Evolutionary conservation across 768 basidiomycete genomes (phyloP), one percentile per base, ranked within the genome.

Genomic region (Cyclocybe aegerita): DNA sequence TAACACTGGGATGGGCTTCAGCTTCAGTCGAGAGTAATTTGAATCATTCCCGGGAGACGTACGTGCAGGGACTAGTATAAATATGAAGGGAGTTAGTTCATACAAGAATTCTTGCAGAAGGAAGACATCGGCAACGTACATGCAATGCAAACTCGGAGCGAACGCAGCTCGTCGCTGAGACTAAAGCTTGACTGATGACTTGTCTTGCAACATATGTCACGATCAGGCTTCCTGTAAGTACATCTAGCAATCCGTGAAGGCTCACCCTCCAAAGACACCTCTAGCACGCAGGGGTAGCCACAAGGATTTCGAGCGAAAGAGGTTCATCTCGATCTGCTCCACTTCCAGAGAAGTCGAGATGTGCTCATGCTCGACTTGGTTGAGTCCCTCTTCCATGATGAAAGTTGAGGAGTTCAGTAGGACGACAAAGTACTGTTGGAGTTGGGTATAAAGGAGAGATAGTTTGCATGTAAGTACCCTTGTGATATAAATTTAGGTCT

Each of bases 161-260:
- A 0, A 93, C 88, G 46, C 83, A 82, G 52, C 83, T 85, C 10
- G 88, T 90, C 1, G 91, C 91, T 2, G 88, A 80, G 9, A 90
- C 86, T 29, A 93, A 70, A 4, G 90, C 92, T 61, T 93, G 91
- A 34, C 88, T 90, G 56, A 94, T 91, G 50, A 93, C 91, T 67
- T 93, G 90, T 3, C 79, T 73, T 23, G 23, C 23, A 23, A 23
- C 23, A 23, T 3, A 23, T 23, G 23, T 23, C 5, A 23, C 5
- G 4, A 5, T 23, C 23, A 23, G 23, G 23, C 5, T 23, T 23
- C 23, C 14, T 17, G 38, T 15, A 32, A 33, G 7, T 17, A 32
- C 23, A 5, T 12, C 32, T 10, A 14, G 23, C 17, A 4, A 29
- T 36, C 1, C 11, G 10, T 34, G 39, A 14, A 36, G 34, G 54